Base-by-base conservation (phyloP, 208 protist genomes). In the Lotmaria passim region DNA sequence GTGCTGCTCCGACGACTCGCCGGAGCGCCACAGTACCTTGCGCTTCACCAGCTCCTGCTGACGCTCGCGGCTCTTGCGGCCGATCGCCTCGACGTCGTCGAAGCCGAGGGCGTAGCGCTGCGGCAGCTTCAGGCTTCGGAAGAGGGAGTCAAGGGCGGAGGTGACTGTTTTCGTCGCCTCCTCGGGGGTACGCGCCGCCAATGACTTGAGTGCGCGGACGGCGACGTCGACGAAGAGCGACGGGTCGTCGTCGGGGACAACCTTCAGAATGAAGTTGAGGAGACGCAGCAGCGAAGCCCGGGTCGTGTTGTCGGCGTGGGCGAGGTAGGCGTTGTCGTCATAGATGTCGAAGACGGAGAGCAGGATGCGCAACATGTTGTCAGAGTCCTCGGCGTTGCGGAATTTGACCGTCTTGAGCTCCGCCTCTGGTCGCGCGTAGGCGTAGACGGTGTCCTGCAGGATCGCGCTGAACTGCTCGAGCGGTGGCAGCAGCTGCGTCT, bases 251-350 rank as follows among this genome's bases (percentile, higher is more conserved):
- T 96, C 92, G 0, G 89, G 92, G 19, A 95, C 89, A 19, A 95
- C 86, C 64, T 93, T 95, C 30, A 96, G 75, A 24, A 96, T 79
- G 68, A 95, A 93, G 50, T 84, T 83, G 44, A 96, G 71, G 47
- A 89, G 75, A 19, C 83, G 81, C 23, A 95, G 69, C 38, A 96
- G 82, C 41, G 82, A 67, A 36, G 72, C 80, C 2, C 92, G 87
- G 30, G 89, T 93, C 31, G 89, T 96, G 81, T 96, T 95, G 69
- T 96, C 92, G 19, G 86, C 75, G 75, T 95, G 88, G 11, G 88
- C 78, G 8, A 96, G 78, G 79, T 93, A 95, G 28, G 78, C 92
- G 64, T 91, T 90, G 47, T 96, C 92, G 24, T 94, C 85, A 64
- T 96, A 96, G 44, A 96, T 79, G 43, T 83, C 81, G 73, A 96